Conservation (phyloP, 352 stramenopile species). For the Phytophthora uliginosa region DNA sequence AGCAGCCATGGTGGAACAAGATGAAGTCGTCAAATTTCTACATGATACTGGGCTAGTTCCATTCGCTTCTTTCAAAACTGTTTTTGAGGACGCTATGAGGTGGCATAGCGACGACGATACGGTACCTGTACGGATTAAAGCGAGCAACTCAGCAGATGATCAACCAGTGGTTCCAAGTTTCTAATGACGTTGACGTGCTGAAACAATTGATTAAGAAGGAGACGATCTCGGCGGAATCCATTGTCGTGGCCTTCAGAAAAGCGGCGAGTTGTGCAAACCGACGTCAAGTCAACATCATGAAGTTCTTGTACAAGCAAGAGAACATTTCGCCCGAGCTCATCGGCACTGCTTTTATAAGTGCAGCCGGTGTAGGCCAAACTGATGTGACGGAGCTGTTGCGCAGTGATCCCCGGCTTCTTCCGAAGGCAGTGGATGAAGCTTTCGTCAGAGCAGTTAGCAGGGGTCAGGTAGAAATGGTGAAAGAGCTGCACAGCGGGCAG, state of each 20-base stretch:
- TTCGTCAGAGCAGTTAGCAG: not conserved
- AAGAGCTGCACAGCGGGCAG: not conserved
- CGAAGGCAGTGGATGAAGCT: not conserved
- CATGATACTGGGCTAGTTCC: not conserved
- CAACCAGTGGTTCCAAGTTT: not conserved
- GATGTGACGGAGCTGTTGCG: not conserved
- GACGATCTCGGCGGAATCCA: not conserved
- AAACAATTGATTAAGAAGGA: not conserved
- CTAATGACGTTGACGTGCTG: not conserved
- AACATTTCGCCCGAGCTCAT: not conserved
- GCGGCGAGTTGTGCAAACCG: not conserved
- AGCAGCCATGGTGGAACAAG: not conserved
- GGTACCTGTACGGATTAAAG: not conserved
- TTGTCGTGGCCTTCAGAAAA: not conserved
- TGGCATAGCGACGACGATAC: not conserved
- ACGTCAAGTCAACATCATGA: not conserved
- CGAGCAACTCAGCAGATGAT: not conserved
- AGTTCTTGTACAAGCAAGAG: not conserved
- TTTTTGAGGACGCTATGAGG: not conserved
- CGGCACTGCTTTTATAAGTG: not conserved
- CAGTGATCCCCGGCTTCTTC: not conserved
- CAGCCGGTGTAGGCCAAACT: no score
- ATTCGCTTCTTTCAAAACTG: not conserved
- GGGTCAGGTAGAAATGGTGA: not conserved
- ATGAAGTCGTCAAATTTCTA: not conserved